phyloP scores from a whole-genome alignment of 371 early-diverging fungal genomes.

The Blakeslea trispora region DNA sequence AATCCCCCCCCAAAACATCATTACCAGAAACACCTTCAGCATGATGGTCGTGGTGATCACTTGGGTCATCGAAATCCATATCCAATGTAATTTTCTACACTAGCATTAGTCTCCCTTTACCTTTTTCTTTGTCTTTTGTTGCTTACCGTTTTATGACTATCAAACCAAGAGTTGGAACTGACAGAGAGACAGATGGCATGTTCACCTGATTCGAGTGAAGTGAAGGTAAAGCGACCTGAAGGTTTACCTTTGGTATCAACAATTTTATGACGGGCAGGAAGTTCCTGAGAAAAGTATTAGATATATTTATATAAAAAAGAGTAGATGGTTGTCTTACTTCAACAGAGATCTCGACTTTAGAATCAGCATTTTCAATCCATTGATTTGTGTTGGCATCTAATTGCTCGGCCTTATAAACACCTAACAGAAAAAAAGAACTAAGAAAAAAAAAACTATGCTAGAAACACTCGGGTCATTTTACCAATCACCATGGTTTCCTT shows the following conservation, averaged over 20 bases:
- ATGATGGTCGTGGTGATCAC: slow-evolving; percentile 60
- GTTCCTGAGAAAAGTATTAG: slow-evolving; percentile 41
- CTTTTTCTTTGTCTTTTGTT: background rate
- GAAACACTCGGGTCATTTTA: too few species aligned
- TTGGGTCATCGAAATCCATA: slow-evolving; percentile 76
- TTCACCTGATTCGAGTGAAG: slow-evolving; percentile 84
- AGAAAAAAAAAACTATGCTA: too few species aligned
- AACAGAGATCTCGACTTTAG: slow-evolving; percentile 76
- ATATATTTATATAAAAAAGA: background rate
- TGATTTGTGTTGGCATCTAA: slow-evolving; percentile 64
- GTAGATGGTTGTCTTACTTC: slow-evolving; percentile 49
- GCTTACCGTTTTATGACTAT: slow-evolving; percentile 53
- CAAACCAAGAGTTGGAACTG: slow-evolving; percentile 64
- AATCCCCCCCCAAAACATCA: too few species aligned
- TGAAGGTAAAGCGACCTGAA: slow-evolving; percentile 85
- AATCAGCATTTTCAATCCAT: slow-evolving; percentile 69
- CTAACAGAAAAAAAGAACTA: too few species aligned
- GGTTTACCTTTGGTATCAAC: slow-evolving; percentile 74
- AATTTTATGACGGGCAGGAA: slow-evolving; percentile 56
- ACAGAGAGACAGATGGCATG: slow-evolving; percentile 86
- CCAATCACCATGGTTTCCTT: slow-evolving; percentile 86
- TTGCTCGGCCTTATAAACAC: slow-evolving; percentile 81
- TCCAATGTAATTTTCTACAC: slow-evolving; percentile 65
- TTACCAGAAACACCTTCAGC: slow-evolving; percentile 59
- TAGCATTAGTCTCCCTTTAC: slow-evolving; percentile 30